phyloP scores from a whole-genome alignment of 352 stramenopile genomes.

The Phytopythium helicoides region DNA sequence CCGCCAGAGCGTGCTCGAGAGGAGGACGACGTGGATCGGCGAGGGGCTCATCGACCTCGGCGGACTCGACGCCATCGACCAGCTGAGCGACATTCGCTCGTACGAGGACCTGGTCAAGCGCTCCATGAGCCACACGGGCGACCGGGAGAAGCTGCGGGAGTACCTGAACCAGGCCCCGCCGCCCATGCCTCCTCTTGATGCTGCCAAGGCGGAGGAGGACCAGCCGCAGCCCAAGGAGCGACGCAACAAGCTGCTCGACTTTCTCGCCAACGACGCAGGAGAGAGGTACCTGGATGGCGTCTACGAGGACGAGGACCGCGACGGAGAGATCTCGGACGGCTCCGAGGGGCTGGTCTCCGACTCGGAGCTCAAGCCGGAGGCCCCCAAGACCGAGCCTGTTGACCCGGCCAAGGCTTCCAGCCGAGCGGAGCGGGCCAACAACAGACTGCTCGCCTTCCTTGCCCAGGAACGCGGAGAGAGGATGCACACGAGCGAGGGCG shows the following conservation, averaged over 20 bases:
- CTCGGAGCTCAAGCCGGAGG: constrained; percentile 16
- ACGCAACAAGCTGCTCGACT: constrained; percentile 70
- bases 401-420: constrained; percentile 10
- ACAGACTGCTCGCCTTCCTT: constrained; percentile 56
- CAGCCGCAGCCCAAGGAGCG: constrained; percentile 28
- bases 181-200: constrained; percentile 12
- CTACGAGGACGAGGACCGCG: constrained; percentile 62
- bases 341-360: constrained; percentile 24
- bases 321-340: constrained; percentile 18
- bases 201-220: background rate
- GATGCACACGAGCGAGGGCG: constrained; percentile 28
- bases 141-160: constrained; percentile 35
- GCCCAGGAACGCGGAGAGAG: constrained; percentile 46
- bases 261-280: constrained; percentile 66
- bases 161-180: constrained; percentile 44
- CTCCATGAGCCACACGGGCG: constrained; percentile 10
- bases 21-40: constrained; percentile 65
- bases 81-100: constrained; percentile 36
- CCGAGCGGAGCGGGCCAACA: constrained; percentile 38
- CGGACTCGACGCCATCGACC: constrained; percentile 50
- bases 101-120: constrained; percentile 30
- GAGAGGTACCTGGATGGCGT: constrained; percentile 68
- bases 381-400: constrained; percentile 14
- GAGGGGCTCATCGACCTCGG: constrained; percentile 57
- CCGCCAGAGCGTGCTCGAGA: constrained; percentile 22